Percentiles rank a stretch among this genome's conserved stretches.
Conservation (phyloP, 2,329 filamentous ascomycete species). For the Venturia pyrina region DNA sequence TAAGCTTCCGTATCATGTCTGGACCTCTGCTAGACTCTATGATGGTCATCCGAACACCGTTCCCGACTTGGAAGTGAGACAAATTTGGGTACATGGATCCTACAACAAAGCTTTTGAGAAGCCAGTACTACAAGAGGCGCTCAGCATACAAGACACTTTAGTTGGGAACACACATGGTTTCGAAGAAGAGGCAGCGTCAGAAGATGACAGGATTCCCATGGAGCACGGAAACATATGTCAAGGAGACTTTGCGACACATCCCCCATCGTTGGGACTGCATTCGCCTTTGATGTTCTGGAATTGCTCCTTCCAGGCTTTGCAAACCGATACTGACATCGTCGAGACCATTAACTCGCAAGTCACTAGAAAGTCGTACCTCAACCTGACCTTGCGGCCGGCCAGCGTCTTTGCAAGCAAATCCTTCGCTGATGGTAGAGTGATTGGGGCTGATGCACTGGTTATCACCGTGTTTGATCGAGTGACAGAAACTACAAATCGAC, state of each 20-base stretch:
- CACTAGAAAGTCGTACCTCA: conserved; percentile 54
- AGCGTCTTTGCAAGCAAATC: conserved; percentile 76
- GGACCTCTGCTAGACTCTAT: conserved; percentile 63
- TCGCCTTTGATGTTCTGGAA: conserved; percentile 78
- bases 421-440: conserved; percentile 56
- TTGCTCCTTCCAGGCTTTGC: conserved; percentile 50
- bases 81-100: conserved; percentile 70
- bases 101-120: conserved; percentile 67
- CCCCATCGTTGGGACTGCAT: conserved; percentile 61
- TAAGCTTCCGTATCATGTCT: conserved; percentile 67
- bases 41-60: conserved; percentile 39
- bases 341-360: conserved; percentile 58
- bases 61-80: conserved; percentile 70
- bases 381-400: conserved; percentile 64
- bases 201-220: neutral
- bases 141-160: conserved; percentile 60
- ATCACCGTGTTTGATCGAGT: conserved; percentile 63
- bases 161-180: conserved; percentile 27
- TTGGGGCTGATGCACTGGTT: conserved; percentile 67
- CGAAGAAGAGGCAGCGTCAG: neutral
- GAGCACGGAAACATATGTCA: neutral
- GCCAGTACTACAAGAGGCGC: conserved; percentile 53
- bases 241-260: neutral
- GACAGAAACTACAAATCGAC: conserved; percentile 51
- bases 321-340: conserved; percentile 53